phyloP scores from a whole-genome alignment of 345 rosid genomes.

The Physaria fendleri region DNA sequence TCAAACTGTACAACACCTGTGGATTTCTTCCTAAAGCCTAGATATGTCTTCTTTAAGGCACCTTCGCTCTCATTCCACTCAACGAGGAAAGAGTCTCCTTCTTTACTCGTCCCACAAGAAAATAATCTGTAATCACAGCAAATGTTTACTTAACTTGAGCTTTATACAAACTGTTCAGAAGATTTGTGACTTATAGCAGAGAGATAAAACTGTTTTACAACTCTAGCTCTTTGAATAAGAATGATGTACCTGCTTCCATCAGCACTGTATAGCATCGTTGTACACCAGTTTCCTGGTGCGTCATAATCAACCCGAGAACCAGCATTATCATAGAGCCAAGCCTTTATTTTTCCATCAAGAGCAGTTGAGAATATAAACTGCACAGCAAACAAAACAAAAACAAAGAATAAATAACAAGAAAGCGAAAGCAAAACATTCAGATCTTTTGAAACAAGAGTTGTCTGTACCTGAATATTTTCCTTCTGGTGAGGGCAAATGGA shows the following conservation, averaged over 20 bases:
- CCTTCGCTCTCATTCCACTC: conserved; percentile 89
- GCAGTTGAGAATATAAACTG: conserved; percentile 94
- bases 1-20: conserved; percentile 62
- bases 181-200: neutral
- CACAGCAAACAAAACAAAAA: conserved; percentile 1
- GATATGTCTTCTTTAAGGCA: conserved; percentile 52
- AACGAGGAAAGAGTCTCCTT: conserved; percentile 65
- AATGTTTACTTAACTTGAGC: conserved; percentile 3
- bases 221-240: neutral
- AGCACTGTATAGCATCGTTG: conserved; percentile 80
- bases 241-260: conserved; percentile 72
- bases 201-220: neutral
- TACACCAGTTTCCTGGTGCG: conserved; percentile 85
- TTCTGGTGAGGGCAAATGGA: conserved; percentile 62
- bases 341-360: conserved; percentile 84
- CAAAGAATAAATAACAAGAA: neutral
- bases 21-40: conserved; percentile 60
- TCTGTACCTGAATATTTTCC: conserved; percentile 39
- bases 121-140: conserved; percentile 43
- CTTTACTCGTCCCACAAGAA: conserved; percentile 81
- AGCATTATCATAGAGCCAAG: conserved; percentile 74
- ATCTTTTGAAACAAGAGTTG: neutral
- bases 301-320: conserved; percentile 88
- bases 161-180: neutral
- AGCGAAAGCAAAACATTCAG: neutral